Evolutionary conservation across 225 moss, liverwort and hornwort genomes (phyloP).

Genomic region (Antitrichia curtipendula): DNA sequence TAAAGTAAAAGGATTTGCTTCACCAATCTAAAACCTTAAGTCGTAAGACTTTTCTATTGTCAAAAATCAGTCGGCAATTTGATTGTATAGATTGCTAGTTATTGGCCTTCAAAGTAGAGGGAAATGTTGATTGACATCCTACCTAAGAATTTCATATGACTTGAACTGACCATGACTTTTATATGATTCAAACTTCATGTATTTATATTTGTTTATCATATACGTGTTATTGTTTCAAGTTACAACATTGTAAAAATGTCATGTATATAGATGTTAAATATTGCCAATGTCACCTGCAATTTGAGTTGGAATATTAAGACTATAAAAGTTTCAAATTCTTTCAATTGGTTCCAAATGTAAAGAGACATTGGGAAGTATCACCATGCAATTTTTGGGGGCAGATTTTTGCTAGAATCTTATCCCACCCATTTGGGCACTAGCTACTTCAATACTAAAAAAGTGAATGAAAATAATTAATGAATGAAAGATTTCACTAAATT

Average conservation of each 20-base stretch:
- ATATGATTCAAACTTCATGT: neutral
- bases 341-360: too few relatives aligned
- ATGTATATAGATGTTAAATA: neutral
- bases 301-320: neutral
- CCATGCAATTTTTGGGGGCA: neutral
- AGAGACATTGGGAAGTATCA: neutral
- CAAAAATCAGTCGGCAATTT: rapidly evolving
- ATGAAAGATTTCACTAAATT: neutral
- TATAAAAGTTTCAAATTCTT: too few relatives aligned
- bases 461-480: neutral
- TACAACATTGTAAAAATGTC: neutral
- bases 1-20: neutral
- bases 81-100: neutral
- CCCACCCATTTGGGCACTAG: neutral
- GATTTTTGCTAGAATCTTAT: neutral
- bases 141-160: neutral
- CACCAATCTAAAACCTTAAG: neutral
- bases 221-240: neutral
- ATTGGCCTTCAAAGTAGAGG: rapidly evolving
- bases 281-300: neutral
- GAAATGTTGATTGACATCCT: too few relatives aligned
- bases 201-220: neutral
- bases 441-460: neutral
- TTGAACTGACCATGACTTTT: too few relatives aligned
- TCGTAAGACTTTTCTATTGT: neutral